A percentile compares a stretch with the other conserved stretches of the same genome.
These are phyloP conservation scores for Acanthamoeba divionensis DNA, from an alignment of 208 protist species.

Conservation along the genomic window DNA sequence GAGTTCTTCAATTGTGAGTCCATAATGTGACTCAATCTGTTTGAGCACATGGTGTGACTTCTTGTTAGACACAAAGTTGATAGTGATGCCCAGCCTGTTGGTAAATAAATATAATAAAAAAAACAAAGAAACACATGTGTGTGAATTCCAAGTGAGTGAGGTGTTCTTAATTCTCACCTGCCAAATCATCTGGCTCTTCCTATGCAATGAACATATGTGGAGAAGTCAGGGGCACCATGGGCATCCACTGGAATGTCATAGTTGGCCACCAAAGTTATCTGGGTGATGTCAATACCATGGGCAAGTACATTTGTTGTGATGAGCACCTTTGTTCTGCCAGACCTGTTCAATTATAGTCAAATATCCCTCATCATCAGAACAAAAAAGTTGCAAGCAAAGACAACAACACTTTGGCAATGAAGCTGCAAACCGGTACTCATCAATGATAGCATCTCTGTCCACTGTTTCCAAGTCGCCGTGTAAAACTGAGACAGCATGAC, in stretches of 20 bases:
- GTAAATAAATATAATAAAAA: background rate
- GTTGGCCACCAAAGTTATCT: conserved; percentile 71
- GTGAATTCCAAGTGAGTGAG: background rate
- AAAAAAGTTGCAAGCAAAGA: conserved; percentile 43
- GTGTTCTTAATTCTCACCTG: background rate
- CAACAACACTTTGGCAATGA: background rate
- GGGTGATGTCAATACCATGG: conserved; percentile 79
- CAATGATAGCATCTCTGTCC: conserved; percentile 59
- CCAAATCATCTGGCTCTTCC: conserved; percentile 76
- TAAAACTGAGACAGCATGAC: conserved; percentile 63
- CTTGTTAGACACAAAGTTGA: conserved; percentile 71
- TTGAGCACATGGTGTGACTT: too few relatives aligned
- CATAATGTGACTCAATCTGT: too few relatives aligned
- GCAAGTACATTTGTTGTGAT: conserved; percentile 78
- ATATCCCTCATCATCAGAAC: background rate
- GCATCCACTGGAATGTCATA: conserved; percentile 68
- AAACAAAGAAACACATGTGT: background rate
- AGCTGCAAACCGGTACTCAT: background rate
- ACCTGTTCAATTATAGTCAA: conserved; percentile 39
- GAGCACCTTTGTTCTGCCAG: conserved; percentile 69
- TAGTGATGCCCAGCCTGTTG: conserved; percentile 57
- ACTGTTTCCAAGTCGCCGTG: conserved; percentile 55
- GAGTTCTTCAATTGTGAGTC: too few relatives aligned
- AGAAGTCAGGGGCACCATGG: conserved; percentile 51
- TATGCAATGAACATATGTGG: conserved; percentile 77